Conservation (phyloP, 148 eudicot species). For the Rhododendron kiyosumense region DNA sequence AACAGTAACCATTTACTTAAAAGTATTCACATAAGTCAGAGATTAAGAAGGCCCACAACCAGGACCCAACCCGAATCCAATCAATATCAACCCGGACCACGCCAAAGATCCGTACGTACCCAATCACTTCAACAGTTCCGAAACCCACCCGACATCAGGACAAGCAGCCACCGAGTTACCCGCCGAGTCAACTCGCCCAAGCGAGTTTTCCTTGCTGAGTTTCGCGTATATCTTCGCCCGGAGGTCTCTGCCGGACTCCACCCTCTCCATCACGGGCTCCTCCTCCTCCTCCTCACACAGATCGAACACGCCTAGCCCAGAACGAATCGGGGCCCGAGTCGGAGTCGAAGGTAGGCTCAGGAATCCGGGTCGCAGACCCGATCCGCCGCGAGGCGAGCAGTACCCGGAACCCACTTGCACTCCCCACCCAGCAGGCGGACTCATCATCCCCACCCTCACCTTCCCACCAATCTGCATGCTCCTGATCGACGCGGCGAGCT, state of each 20-base stretch:
- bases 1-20: not conserved
- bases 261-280: constrained; percentile 61
- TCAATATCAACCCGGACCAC: not conserved
- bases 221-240: constrained; percentile 59
- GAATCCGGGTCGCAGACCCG: constrained; percentile 22
- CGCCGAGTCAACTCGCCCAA: constrained; percentile 37
- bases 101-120: not conserved
- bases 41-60: not conserved
- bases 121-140: constrained; percentile 49
- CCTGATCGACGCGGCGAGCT: constrained; percentile 40
- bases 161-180: constrained; percentile 18
- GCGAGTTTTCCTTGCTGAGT: constrained; percentile 60
- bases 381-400: constrained; percentile 34
- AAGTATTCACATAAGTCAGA: constrained; percentile 11
- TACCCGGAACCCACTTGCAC: constrained; percentile 24
- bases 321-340: constrained; percentile 30
- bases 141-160: constrained; percentile 62
- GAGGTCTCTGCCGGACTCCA: constrained; percentile 56
- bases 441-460: constrained; percentile 18
- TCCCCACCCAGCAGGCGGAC: constrained; percentile 34
- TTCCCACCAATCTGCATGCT: constrained; percentile 41
- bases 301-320: constrained; percentile 35
- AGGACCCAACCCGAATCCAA: not conserved
- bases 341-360: constrained; percentile 47
- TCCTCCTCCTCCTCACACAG: constrained; percentile 23